Evolutionary conservation across 441 rosid genomes (phyloP).

Genomic region (Geranium incanum): DNA sequence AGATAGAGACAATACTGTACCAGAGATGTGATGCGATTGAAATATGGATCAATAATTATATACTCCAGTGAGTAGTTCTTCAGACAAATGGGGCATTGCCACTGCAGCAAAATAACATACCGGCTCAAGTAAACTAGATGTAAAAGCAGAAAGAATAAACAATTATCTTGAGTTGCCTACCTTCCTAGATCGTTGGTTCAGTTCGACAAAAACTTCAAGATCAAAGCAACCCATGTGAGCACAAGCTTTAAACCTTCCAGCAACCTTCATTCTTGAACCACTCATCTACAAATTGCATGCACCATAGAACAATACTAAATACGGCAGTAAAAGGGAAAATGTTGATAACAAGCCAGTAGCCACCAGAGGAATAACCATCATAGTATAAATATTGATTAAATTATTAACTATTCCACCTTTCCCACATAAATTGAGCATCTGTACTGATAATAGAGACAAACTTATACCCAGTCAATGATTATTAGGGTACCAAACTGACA

Average conservation of each 20-base stretch:
- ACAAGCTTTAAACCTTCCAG: constrained; percentile 96
- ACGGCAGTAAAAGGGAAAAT: background rate
- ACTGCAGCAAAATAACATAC: constrained; percentile 45
- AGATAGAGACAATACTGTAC: constrained; percentile 28
- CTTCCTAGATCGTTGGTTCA: constrained; percentile 98
- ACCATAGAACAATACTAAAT: constrained; percentile 10
- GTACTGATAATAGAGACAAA: background rate
- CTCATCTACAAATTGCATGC: constrained; percentile 52
- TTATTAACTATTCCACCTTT: constrained; percentile 7
- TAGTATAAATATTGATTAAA: background rate
- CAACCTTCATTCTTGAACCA: constrained; percentile 90
- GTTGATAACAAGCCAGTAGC: background rate
- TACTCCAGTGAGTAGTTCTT: constrained; percentile 86
- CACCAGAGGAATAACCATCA: background rate
- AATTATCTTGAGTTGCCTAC: constrained; percentile 34
- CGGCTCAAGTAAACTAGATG: constrained; percentile 17
- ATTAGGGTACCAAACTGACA: background rate
- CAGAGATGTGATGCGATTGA: constrained; percentile 79
- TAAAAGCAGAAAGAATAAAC: background rate
- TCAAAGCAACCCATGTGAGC: constrained; percentile 30
- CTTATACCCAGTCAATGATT: background rate
- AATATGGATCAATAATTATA: constrained; percentile 83
- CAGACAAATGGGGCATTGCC: constrained; percentile 97
- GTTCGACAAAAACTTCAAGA: constrained; percentile 90
- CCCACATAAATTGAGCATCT: background rate